Evolutionary conservation across 257 asterid species (phyloP).

Genomic region (Leptodermis oblonga): DNA sequence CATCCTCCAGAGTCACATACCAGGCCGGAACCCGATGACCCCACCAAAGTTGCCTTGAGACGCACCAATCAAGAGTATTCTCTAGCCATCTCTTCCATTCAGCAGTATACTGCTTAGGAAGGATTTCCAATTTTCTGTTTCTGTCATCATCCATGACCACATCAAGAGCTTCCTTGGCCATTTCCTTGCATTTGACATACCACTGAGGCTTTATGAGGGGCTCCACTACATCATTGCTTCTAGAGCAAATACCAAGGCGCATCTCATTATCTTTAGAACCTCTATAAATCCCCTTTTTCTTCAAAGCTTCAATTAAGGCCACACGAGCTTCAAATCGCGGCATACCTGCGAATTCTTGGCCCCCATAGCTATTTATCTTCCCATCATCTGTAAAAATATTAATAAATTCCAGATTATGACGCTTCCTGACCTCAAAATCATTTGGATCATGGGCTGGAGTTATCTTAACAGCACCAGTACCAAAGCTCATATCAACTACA

Average conservation of each 20-base stretch:
- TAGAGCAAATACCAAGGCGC: constrained; percentile 92
- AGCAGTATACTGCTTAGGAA: constrained; percentile 80
- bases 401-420: constrained; percentile 72
- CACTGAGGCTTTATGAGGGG: constrained; percentile 96
- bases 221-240: constrained; percentile 83
- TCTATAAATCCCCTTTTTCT: constrained; percentile 72
- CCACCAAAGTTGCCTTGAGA: constrained; percentile 99
- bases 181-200: constrained; percentile 79
- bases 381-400: constrained; percentile 93
- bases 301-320: constrained; percentile 66
- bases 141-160: constrained; percentile 58
- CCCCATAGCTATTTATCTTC: constrained; percentile 80
- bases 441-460: constrained; percentile 99
- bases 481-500: constrained; percentile 84
- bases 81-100: constrained; percentile 99
- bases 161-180: constrained; percentile 78
- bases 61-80: constrained; percentile 95
- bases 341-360: constrained; percentile 64
- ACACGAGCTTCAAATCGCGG: constrained; percentile 86
- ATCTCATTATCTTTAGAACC: constrained; percentile 74
- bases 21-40: constrained; percentile 95
- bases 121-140: constrained; percentile 52
- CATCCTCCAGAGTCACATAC: constrained; percentile 69
- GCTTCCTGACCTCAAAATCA: constrained; percentile 92
- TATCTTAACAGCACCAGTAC: constrained; percentile 99